Conservation (phyloP, 352 stramenopile genomes). For the Thraustochytrium sp. region DNA sequence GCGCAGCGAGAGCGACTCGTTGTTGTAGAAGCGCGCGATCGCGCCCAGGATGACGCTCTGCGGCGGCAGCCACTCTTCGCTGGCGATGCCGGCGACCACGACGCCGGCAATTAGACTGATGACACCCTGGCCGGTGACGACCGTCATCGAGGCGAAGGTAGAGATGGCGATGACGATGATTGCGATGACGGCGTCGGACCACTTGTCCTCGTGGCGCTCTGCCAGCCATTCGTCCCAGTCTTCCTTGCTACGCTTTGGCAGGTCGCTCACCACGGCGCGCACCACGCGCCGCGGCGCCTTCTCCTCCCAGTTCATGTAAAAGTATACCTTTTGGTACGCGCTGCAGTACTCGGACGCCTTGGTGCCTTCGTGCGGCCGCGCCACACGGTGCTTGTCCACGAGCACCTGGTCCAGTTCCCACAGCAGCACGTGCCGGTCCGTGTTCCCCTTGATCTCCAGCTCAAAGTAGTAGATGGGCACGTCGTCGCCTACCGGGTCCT, state of each 20-base stretch:
- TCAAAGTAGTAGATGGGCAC: slow-evolving; percentile 36
- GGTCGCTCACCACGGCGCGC: slow-evolving; percentile 12
- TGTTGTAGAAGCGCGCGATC: background rate
- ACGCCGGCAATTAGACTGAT: background rate
- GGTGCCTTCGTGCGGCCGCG: background rate
- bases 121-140: background rate
- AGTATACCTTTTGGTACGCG: slow-evolving; percentile 37
- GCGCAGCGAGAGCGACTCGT: background rate
- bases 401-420: slow-evolving; percentile 36
- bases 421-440: background rate
- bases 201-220: background rate
- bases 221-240: slow-evolving; percentile 17
- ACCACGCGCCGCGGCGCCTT: background rate
- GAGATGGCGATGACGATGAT: slow-evolving; percentile 17
- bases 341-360: background rate
- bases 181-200: slow-evolving; percentile 3
- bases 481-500: slow-evolving; percentile 13
- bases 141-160: background rate
- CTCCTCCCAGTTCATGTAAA: slow-evolving; percentile 43
- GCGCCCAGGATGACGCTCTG: background rate
- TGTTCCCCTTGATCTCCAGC: slow-evolving; percentile 19
- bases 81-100: background rate
- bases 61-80: background rate
- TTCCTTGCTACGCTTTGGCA: slow-evolving; percentile 6
- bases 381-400: background rate